Evolutionary conservation across 2,329 filamentous ascomycete genomes (phyloP).

Genomic region (Hypocreales sp.): DNA sequence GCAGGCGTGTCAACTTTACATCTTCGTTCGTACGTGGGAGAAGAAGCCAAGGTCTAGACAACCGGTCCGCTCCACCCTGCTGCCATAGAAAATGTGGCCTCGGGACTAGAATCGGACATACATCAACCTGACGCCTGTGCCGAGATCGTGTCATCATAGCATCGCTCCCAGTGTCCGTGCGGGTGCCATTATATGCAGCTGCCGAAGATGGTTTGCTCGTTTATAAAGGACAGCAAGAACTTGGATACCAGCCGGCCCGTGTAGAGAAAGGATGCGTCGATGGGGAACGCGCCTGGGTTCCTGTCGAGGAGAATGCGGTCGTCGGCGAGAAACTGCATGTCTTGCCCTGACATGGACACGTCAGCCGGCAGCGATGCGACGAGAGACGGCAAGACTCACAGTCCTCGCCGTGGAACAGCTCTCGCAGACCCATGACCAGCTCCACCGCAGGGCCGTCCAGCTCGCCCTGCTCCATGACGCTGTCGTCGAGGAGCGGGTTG

Average conservation of each 20-base stretch:
- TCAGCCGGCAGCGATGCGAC: conserved; percentile 3
- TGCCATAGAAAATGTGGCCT: conserved; percentile 41
- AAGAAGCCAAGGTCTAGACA: conserved; percentile 50
- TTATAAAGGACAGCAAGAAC: conserved; percentile 38
- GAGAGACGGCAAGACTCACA: conserved; percentile 21
- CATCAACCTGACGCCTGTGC: no score
- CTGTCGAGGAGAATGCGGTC: conserved; percentile 29
- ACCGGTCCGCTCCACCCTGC: conserved; percentile 52
- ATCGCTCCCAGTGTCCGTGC: background rate
- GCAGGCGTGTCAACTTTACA: conserved; percentile 42
- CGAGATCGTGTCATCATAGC: conserved; percentile 1
- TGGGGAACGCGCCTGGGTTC: conserved; percentile 28
- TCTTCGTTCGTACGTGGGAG: conserved; percentile 47
- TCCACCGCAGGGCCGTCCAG: conserved; percentile 29
- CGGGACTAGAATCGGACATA: conserved; percentile 51
- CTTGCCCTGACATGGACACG: conserved; percentile 14
- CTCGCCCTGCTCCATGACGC: conserved; percentile 24
- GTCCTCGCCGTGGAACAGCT: conserved; percentile 24
- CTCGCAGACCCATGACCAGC: conserved; percentile 28
- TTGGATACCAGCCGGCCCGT: conserved; percentile 35
- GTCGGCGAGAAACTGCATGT: conserved; percentile 25
- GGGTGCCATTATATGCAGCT: conserved; percentile 9
- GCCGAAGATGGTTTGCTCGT: conserved; percentile 32
- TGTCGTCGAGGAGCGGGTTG: conserved; percentile 36
- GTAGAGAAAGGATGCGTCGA: conserved; percentile 33